A percentile compares a stretch with the other conserved stretches of the same genome.
Conservation (phyloP, 2,329 filamentous ascomycete genomes). For the Colletotrichum tamarilloi region DNA sequence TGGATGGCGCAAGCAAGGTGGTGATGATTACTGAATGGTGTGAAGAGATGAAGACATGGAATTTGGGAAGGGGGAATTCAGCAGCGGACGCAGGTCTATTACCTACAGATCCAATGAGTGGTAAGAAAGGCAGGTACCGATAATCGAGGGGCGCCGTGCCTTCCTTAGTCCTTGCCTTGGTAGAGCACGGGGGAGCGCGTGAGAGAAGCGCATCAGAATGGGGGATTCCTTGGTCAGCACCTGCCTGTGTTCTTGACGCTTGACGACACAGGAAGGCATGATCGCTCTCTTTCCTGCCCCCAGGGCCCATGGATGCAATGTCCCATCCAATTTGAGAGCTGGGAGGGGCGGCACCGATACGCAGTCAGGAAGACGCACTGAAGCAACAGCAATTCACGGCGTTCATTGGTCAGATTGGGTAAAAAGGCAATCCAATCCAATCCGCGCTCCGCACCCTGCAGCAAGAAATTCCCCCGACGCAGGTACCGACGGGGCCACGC, state of each 20-base stretch:
- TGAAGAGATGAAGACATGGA: background rate
- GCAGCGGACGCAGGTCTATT: background rate
- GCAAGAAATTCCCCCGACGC: conserved; percentile 30
- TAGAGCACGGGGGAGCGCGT: background rate
- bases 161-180: too few species aligned
- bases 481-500: conserved; percentile 31
- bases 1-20: background rate
- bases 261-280: background rate
- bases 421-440: background rate
- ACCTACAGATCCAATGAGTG: background rate
- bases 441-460: conserved; percentile 16
- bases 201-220: background rate
- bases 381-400: background rate
- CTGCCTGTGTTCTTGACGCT: background rate
- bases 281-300: too few species aligned
- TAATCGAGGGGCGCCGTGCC: background rate
- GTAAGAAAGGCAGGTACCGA: background rate
- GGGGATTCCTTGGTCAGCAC: background rate
- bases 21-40: background rate
- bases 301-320: conserved; percentile 21
- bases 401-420: conserved; percentile 1
- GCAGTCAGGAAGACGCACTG: conserved; percentile 7
- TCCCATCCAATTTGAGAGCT: conserved; percentile 29
- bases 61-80: background rate
- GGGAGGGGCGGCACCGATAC: conserved; percentile 12